Evolutionary conservation across 176 grass and related monocot genomes (phyloP).

Genomic region (Melocanna baccifera): DNA sequence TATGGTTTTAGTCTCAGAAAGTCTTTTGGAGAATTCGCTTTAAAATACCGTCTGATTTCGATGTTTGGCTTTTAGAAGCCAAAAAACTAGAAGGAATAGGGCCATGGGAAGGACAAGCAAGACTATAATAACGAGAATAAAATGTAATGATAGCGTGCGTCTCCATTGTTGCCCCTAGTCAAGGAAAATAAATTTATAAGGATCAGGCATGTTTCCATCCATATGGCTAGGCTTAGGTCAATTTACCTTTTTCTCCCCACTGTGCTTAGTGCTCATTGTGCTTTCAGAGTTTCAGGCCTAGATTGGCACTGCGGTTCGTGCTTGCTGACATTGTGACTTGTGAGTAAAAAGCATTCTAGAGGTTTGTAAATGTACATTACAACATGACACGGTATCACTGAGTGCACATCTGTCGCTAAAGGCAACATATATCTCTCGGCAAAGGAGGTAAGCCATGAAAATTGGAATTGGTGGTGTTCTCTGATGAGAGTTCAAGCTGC

Average conservation of each 20-base stretch:
- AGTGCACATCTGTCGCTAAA: too few relatives aligned
- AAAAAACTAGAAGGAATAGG: too few relatives aligned
- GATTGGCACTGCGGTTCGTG: neutral
- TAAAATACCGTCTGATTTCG: too few relatives aligned
- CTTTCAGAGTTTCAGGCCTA: neutral
- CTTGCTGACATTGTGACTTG: neutral
- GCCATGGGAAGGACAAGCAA: neutral
- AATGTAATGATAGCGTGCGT: conserved; percentile 10
- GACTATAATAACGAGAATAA: conserved; percentile 11
- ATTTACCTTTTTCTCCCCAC: neutral
- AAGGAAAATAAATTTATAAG: neutral
- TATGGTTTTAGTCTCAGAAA: too few relatives aligned
- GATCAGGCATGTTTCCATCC: neutral
- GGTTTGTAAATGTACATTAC: neutral
- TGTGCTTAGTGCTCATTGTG: conserved; percentile 6
- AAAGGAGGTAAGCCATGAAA: neutral
- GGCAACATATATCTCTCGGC: too few relatives aligned
- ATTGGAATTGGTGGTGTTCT: neutral
- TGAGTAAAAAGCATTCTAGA: neutral
- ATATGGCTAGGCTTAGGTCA: neutral
- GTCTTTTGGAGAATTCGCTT: neutral
- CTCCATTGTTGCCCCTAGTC: neutral
- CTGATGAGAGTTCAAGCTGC: neutral
- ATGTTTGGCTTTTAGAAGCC: too few relatives aligned
- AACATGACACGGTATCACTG: too few relatives aligned